Base-by-base conservation (phyloP, 352 stramenopile genomes). In the Phytophthora syringae region DNA sequence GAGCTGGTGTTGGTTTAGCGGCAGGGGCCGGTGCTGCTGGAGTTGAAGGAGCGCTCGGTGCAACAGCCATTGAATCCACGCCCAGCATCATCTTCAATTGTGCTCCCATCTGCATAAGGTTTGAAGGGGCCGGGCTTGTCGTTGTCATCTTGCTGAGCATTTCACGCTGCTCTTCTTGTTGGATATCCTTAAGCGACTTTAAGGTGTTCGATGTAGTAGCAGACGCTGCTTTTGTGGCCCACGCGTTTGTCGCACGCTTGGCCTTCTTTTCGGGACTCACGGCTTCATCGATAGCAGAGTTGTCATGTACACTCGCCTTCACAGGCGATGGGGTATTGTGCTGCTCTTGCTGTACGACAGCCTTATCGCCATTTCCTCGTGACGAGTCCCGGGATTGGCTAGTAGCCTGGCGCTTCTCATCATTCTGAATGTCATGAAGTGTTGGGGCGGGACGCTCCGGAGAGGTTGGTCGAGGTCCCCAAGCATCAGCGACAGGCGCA, bases 51-150 rank as follows among this genome's bases (percentile, higher is more conserved):
- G 39, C 25, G 37, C 59, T 54, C n/a, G 70, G 25, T 43, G 51
- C 24, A 28, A 64, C 66, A 36, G 54, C 50, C 27, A 45, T 49
- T 12, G 76, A 72, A n/a, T 84, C 75, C 22, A 95, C 86, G 20
- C 88, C 88, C 5, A 96, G 75, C 88, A 96, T 96, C 81, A 94
- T 93, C 70, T 96, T 96, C 24, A 96, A 65, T 49, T 96, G 84
- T 12, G 77, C 81, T 28, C 86, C 88, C 88, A 96, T 96, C 28
- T 94, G 79, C 16, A 80, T 84, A 2, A 96, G 69, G 56, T 92
- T 82, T 4, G 69, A 39, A 32, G 13, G 65, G 59, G 37, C 62
- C 39, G 7, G 66, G 56, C 18, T 69, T 52, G n/a, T 68, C 52
- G 20, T 86, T 64, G 16, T 69, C 59, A 88, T 79, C 50, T 82